Conservation (phyloP, 257 asterid genomes). For the Scutellaria minor region DNA sequence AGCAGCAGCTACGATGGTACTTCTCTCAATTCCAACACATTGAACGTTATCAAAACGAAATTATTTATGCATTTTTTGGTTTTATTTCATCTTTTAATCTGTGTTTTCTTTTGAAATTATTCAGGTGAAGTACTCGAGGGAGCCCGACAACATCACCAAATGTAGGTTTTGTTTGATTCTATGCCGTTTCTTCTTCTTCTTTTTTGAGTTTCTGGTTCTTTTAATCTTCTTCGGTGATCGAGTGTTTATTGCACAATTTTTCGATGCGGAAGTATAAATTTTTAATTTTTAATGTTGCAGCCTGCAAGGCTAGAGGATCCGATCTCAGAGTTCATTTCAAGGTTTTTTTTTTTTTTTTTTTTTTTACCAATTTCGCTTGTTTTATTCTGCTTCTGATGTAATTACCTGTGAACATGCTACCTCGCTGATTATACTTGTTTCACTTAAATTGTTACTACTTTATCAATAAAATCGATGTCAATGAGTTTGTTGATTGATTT, state of each 20-base stretch:
- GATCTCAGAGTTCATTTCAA: conserved; percentile 79
- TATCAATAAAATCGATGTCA: too few species aligned
- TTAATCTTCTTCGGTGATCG: background rate
- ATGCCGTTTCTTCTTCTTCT: too few species aligned
- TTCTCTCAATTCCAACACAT: background rate
- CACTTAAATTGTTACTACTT: background rate
- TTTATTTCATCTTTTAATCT: background rate
- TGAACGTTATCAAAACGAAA: background rate
- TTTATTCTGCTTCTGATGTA: background rate
- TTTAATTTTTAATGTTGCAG: conserved; percentile 43
- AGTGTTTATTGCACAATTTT: background rate
- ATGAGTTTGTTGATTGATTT: too few species aligned
- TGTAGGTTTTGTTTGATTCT: conserved; percentile 39
- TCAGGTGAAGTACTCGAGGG: conserved; percentile 83
- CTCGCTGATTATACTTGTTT: background rate
- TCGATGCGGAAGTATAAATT: background rate
- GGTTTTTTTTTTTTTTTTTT: conserved; percentile 46
- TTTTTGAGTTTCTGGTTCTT: too few species aligned
- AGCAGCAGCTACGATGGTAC: conserved; percentile 37
- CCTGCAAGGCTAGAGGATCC: conserved; percentile 86
- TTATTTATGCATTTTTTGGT: background rate
- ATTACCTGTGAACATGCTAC: background rate
- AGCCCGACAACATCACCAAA: conserved; percentile 74
- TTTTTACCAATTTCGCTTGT: too few species aligned
- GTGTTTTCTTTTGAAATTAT: background rate